Evolutionary conservation across 441 rosid species (phyloP), one percentile per base, ranked within the genome.

Genomic region (Croton setiger): DNA sequence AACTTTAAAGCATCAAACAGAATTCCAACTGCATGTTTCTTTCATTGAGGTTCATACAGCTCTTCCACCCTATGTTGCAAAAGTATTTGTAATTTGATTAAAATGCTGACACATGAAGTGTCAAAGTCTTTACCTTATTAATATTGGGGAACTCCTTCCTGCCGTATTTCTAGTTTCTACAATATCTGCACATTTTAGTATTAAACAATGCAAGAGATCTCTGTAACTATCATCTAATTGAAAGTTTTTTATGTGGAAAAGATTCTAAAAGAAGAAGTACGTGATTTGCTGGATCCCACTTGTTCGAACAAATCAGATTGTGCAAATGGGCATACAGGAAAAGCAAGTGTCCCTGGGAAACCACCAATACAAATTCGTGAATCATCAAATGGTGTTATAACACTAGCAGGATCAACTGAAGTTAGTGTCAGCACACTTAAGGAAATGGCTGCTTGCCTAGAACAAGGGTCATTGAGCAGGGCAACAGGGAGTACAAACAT

Each of bases 401-500:
- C 98, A 2, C 82, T 95, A 78, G 98, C 98, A 52, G 99, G 99
- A 79, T 92, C 99, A 11, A 92, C 97, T 27, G 99, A 95, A 85
- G 86, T 85, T 58, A 79, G 90, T 47, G 93, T 95, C 57, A 80
- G 74, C 76, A 75, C 93, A 12, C 77, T 89, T 54, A 89, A 88
- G 74, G 99, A 89, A 84, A 96, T 96, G 99, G 83, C 95, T 51
- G 80, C 96, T 73, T 96, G 95, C 74, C 87, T 95, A 21, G 99
- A 91, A 66, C 99, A 92, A 75, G 99, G 99, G 20, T 96, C 99
- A 3, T 37, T 86, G 63, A 88, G 90, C 78, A 84, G 99, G 71
- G 99, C 99, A 72, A 96, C 99, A 0, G 99, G 96, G 47, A 91
- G 99, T 72, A 96, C 99, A 66, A 96, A 96, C 79, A 96, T 92